Percentiles rank a stretch among this genome's conserved stretches.
phyloP scores from a whole-genome alignment of 202 grass and related monocot species.

The Panicum virgatum region DNA sequence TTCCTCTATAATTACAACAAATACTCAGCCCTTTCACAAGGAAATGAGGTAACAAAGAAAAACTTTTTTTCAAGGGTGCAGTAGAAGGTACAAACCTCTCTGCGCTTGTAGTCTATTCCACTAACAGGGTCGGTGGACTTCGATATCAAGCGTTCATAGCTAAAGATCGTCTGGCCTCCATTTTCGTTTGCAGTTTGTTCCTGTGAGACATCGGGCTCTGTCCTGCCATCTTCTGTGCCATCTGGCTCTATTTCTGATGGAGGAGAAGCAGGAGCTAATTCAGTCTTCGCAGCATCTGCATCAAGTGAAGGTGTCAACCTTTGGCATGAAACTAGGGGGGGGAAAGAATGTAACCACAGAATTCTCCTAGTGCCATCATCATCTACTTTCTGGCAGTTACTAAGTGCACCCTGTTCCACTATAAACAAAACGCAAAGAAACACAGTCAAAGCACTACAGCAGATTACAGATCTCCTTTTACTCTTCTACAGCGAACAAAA shows the following conservation, averaged over 20 bases:
- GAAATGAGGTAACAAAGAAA: neutral
- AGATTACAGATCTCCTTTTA: neutral
- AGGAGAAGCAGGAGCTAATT: slow-evolving; percentile 38
- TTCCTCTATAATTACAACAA: neutral
- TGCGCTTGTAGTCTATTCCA: slow-evolving; percentile 83
- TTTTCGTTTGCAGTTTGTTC: slow-evolving; percentile 59
- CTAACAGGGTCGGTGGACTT: slow-evolving; percentile 76
- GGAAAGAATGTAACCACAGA: neutral
- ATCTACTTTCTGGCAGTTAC: slow-evolving; percentile 3
- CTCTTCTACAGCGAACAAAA: slow-evolving; percentile 2
- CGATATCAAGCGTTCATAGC: slow-evolving; percentile 82
- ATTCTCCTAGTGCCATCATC: neutral
- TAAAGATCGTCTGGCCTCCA: slow-evolving; percentile 73
- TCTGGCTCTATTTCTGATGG: slow-evolving; percentile 38
- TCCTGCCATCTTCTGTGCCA: slow-evolving; percentile 33
- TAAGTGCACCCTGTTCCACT: neutral
- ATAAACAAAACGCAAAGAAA: slow-evolving; percentile 21
- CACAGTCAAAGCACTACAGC: neutral
- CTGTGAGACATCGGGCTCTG: slow-evolving; percentile 57
- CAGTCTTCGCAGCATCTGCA: slow-evolving; percentile 57
- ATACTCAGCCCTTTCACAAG: slow-evolving; percentile 1
- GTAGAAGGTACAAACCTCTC: slow-evolving; percentile 68
- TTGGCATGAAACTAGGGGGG: slow-evolving; percentile 8
- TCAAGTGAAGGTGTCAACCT: slow-evolving; percentile 26
- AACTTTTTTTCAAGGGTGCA: slow-evolving; percentile 34